Evolutionary conservation across 805 yeast species (phyloP).

Genomic region (Suhomyces vadensis): DNA sequence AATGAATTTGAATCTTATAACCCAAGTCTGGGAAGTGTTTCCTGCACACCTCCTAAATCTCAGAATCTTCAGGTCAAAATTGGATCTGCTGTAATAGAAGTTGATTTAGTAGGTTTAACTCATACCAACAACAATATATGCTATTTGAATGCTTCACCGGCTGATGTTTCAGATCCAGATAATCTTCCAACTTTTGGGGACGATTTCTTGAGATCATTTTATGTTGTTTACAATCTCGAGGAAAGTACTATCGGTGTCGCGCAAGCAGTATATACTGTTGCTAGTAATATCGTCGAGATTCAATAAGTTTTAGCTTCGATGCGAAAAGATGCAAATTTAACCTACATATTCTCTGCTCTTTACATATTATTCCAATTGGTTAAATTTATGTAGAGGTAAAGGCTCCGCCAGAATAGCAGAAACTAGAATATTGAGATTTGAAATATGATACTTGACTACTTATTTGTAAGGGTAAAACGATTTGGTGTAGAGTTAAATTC

Average conservation of each 20-base stretch:
- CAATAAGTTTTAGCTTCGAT: too few species aligned
- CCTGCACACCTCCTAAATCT: conserved; percentile 9
- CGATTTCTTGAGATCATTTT: conserved; percentile 50
- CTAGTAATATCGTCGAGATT: conserved; percentile 7
- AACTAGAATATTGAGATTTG: too few species aligned
- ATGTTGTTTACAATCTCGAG: conserved; percentile 57
- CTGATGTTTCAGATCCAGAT: not conserved
- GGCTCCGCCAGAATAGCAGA: too few species aligned
- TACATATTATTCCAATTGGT: too few species aligned
- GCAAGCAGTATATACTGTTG: conserved; percentile 39
- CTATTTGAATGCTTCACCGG: not conserved
- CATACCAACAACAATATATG: not conserved
- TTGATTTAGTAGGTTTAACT: conserved; percentile 9
- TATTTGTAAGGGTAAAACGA: too few species aligned
- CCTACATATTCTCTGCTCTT: too few species aligned
- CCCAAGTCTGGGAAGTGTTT: not conserved
- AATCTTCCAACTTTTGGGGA: conserved; percentile 45
- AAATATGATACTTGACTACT: too few species aligned
- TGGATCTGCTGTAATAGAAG: not conserved
- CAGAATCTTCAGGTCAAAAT: conserved; percentile 6
- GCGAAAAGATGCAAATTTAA: too few species aligned
- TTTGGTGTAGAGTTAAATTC: too few species aligned
- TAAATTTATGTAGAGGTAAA: too few species aligned
- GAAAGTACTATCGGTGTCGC: conserved; percentile 45
- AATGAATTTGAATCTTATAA: not conserved